phyloP scores from a whole-genome alignment of 768 basidiomycete species.

The Pisolithus tinctorius region DNA sequence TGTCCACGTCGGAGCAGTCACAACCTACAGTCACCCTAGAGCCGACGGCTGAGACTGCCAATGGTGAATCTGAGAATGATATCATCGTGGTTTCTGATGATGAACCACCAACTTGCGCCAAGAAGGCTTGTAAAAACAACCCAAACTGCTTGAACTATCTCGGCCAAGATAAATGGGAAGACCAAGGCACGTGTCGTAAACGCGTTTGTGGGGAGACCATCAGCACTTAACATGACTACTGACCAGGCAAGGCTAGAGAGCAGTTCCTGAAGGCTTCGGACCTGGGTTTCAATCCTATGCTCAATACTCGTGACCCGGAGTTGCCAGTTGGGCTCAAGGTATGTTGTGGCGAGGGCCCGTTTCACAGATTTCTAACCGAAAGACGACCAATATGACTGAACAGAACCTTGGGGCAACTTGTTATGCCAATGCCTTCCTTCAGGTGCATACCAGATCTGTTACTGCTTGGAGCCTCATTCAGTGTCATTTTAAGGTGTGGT shows the following conservation, averaged over 20 bases:
- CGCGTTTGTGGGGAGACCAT: slow-evolving; percentile 3
- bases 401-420: slow-evolving; percentile 97
- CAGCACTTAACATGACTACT: slow-evolving; percentile 10
- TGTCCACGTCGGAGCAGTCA: slow-evolving; percentile 16
- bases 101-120: slow-evolving; percentile 48
- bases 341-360: slow-evolving; percentile 7
- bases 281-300: slow-evolving; percentile 49
- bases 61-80: slow-evolving; percentile 50
- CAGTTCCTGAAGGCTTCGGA: slow-evolving; percentile 46
- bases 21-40: slow-evolving; percentile 6
- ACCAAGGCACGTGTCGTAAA: slow-evolving; percentile 44
- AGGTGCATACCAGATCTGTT: slow-evolving; percentile 41
- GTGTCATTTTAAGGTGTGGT: slow-evolving; percentile 68
- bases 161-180: slow-evolving; percentile 78
- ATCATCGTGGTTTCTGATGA: slow-evolving; percentile 69
- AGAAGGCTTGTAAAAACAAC: slow-evolving; percentile 64
- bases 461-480: slow-evolving; percentile 3
- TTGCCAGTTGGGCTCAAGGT: slow-evolving; percentile 78
- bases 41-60: slow-evolving; percentile 11
- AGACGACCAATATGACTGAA: slow-evolving; percentile 38
- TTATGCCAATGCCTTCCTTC: slow-evolving; percentile 92
- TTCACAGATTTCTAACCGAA: slow-evolving; percentile 1
- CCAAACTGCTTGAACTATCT: slow-evolving; percentile 86
- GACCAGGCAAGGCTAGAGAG: slow-evolving; percentile 42
- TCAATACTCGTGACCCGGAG: slow-evolving; percentile 42